Percentiles rank a stretch among this genome's conserved stretches.
phyloP scores from a whole-genome alignment of 805 yeast species.

The Yamadazyma kitorensis region DNA sequence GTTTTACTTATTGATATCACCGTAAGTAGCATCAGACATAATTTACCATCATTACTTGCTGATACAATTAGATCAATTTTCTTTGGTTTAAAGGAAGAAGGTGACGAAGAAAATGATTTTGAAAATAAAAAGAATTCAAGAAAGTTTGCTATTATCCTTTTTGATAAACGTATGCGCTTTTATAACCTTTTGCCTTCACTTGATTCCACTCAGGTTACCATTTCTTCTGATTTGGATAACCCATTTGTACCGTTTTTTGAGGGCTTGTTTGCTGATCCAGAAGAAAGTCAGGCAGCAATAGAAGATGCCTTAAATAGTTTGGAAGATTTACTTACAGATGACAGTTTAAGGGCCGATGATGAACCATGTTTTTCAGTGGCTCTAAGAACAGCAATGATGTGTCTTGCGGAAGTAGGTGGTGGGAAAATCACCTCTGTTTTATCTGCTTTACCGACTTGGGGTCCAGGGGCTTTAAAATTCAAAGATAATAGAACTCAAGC shows the following conservation, averaged over 20 bases:
- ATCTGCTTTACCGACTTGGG: slow-evolving; percentile 72
- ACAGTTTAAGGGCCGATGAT: slow-evolving; percentile 34
- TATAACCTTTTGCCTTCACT: slow-evolving; percentile 60
- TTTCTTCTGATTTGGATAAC: slow-evolving; percentile 69
- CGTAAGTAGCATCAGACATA: slow-evolving; percentile 55
- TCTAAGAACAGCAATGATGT: slow-evolving; percentile 59
- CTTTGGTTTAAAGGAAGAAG: slow-evolving; percentile 13
- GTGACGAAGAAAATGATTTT: slow-evolving; percentile 21
- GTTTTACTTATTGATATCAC: slow-evolving; percentile 73
- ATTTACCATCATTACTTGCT: slow-evolving; percentile 59
- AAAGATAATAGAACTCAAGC: slow-evolving; percentile 40
- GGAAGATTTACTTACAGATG: slow-evolving; percentile 42
- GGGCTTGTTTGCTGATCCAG: slow-evolving; percentile 81
- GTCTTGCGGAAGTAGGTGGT: slow-evolving; percentile 66
- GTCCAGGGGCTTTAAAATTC: slow-evolving; percentile 66
- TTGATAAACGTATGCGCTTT: slow-evolving; percentile 68
- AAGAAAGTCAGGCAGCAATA: slow-evolving; percentile 59
- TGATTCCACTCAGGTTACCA: slow-evolving; percentile 54
- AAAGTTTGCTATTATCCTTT: slow-evolving; percentile 71
- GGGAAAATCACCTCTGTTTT: slow-evolving; percentile 77
- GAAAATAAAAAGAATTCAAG: slow-evolving; percentile 29
- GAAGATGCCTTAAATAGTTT: slow-evolving; percentile 64
- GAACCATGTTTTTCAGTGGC: slow-evolving; percentile 84
- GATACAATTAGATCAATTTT: slow-evolving; percentile 63
- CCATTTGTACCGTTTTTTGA: slow-evolving; percentile 77